Evolutionary conservation across 306 rosid species (phyloP).

Genomic region (Glycine tomentella): DNA sequence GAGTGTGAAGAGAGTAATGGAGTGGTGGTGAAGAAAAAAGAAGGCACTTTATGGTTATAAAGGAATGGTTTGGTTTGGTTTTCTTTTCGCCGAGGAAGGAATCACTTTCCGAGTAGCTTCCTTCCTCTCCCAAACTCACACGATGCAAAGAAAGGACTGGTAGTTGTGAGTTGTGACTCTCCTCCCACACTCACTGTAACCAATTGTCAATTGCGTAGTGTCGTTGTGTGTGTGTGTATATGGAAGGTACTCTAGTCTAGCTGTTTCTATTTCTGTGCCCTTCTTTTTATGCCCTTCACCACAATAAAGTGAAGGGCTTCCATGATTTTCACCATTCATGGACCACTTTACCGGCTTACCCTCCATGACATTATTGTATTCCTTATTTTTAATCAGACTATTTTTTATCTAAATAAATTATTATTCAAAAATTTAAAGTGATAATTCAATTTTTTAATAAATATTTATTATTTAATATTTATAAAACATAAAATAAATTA

Average conservation of each 20-base stretch:
- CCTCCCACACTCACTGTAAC: neutral
- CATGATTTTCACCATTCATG: neutral
- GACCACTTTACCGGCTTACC: no score
- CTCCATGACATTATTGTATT: no score
- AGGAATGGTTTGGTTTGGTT: no score
- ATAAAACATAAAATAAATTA: no score
- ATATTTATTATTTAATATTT: no score
- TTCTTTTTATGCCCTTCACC: neutral
- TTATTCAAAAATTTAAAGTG: no score
- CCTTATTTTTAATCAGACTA: no score
- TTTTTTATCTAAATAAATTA: no score
- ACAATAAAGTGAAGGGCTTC: neutral
- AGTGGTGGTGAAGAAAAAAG: neutral
- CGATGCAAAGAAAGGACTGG: conserved; percentile 11
- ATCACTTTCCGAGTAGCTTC: conserved; percentile 51
- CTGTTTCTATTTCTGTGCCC: neutral
- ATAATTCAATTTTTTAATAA: no score
- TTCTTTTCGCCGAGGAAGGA: neutral
- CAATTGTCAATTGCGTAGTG: conserved; percentile 7
- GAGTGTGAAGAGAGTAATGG: neutral
- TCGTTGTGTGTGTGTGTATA: neutral
- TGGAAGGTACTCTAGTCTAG: neutral
- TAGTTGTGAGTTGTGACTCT: neutral
- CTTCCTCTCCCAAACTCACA: conserved; percentile 27
- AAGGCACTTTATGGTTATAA: neutral